These are phyloP conservation scores for Cyberlindnera nakhonratchasimensis DNA, from an alignment of 805 yeast genomes.

Conservation along the genomic window DNA sequence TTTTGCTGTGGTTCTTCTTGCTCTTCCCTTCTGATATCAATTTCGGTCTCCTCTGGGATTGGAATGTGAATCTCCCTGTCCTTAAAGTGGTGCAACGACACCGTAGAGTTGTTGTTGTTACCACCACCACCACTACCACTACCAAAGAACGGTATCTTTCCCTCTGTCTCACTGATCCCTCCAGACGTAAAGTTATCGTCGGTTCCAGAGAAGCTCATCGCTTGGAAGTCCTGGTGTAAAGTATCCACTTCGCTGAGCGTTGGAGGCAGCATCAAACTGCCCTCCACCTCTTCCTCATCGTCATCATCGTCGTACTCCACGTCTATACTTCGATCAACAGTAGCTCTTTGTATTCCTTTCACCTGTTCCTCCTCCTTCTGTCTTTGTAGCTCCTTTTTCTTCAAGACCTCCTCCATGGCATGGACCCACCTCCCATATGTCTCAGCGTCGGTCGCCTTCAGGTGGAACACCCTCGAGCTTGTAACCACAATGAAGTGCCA, in stretches of 20 bases:
- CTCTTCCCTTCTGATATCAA: neutral
- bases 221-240: slow-evolving; percentile 8
- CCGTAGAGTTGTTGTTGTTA: slow-evolving; percentile 11
- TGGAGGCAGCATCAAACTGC: neutral
- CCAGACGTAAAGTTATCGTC: slow-evolving; percentile 28
- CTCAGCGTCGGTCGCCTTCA: slow-evolving; percentile 20
- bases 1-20: neutral
- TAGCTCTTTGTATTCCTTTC: no score
- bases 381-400: neutral
- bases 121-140: no score
- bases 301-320: slow-evolving; percentile 4
- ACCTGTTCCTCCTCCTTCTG: no score
- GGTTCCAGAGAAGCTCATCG: slow-evolving; percentile 22
- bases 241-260: neutral
- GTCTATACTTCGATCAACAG: no score
- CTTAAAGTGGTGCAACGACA: slow-evolving; percentile 8
- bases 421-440: slow-evolving; percentile 24
- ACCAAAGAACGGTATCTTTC: neutral
- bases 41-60: slow-evolving; percentile 5
- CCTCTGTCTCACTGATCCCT: slow-evolving; percentile 9
- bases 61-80: neutral
- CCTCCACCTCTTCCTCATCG: neutral
- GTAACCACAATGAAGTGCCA: slow-evolving; percentile 26
- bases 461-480: slow-evolving; percentile 21
- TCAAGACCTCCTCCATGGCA: slow-evolving; percentile 17